These are phyloP conservation scores for Chlorella sp. DNA, from an alignment of 139 green algal genomes.

Conservation along the genomic window DNA sequence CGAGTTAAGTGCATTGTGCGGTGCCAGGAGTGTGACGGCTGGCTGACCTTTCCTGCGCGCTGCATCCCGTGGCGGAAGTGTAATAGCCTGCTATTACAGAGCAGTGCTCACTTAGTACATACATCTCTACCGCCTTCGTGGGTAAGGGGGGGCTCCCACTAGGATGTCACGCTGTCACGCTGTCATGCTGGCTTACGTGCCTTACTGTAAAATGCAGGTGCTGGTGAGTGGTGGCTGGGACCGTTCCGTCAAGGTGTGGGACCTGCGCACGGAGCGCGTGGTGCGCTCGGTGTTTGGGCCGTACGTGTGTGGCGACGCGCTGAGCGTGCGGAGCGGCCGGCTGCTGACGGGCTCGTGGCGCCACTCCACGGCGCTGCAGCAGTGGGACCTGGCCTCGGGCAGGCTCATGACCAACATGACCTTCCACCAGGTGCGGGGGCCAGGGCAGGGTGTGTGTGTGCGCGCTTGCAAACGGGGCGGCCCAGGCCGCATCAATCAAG, in stretches of 20 bases:
- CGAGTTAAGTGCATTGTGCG: too few species aligned
- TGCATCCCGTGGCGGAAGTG: too few species aligned
- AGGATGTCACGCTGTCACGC: too few species aligned
- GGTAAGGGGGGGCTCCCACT: too few species aligned
- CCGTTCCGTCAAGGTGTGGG: constrained; percentile 53
- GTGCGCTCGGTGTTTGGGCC: constrained; percentile 46
- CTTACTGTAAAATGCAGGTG: too few species aligned
- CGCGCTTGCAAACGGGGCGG: not conserved
- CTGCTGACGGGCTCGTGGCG: constrained; percentile 35
- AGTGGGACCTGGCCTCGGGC: constrained; percentile 33
- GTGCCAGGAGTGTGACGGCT: too few species aligned
- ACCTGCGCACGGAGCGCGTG: constrained; percentile 34
- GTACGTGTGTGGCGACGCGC: constrained; percentile 37
- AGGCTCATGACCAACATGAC: constrained; percentile 35
- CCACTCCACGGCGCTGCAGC: constrained; percentile 16
- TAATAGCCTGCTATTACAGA: not conserved
- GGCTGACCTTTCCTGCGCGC: too few species aligned
- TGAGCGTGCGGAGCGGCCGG: not conserved
- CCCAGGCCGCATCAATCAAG: not conserved
- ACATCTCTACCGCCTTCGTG: not conserved
- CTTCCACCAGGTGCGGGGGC: constrained; percentile 2
- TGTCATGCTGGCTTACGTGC: too few species aligned
- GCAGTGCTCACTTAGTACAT: not conserved
- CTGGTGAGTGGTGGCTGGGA: constrained; percentile 56
- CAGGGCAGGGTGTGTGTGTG: not conserved